Conservation (phyloP, 1,284 basidiomycete genomes). For the Wallemia mellicola region DNA sequence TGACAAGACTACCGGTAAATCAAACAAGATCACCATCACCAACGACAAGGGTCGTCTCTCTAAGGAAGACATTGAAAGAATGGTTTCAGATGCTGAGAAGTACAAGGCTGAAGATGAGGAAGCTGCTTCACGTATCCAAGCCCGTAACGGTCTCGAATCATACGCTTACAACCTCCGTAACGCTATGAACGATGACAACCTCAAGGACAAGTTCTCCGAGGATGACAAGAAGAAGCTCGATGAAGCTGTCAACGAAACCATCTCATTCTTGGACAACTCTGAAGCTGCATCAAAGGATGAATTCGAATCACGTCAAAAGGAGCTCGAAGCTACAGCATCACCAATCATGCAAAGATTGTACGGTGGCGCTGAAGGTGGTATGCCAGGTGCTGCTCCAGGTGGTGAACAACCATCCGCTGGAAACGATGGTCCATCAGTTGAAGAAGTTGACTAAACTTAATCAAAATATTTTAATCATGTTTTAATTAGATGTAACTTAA, state of each 20-base stretch:
- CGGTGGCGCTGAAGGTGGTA: conserved; percentile 24
- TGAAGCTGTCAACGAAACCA: conserved; percentile 50
- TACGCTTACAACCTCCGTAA: conserved; percentile 92
- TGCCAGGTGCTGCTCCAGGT: conserved; percentile 20
- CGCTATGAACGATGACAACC: conserved; percentile 54
- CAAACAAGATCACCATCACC: conserved; percentile 82
- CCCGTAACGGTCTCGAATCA: conserved; percentile 73
- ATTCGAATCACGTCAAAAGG: conserved; percentile 84
- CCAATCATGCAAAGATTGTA: conserved; percentile 65
- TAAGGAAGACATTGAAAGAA: conserved; percentile 95
- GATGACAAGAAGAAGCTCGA: conserved; percentile 70
- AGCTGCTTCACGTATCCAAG: conserved; percentile 32
- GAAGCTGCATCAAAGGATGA: conserved; percentile 86
- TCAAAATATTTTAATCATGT: neutral
- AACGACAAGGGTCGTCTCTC: conserved; percentile 96
- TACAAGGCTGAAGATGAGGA: conserved; percentile 32
- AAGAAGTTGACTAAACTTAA: conserved; percentile 24
- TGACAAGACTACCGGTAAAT: conserved; percentile 95
- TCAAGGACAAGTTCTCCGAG: conserved; percentile 57
- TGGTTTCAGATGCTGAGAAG: conserved; percentile 78
- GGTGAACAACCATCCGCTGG: conserved; percentile 18
- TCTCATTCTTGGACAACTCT: conserved; percentile 62
- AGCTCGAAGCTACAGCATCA: conserved; percentile 51
- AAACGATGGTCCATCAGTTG: conserved; percentile 23
- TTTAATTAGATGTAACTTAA: neutral